phyloP scores from a whole-genome alignment of 75 land plant genomes.

The Cupressus sempervirens region DNA sequence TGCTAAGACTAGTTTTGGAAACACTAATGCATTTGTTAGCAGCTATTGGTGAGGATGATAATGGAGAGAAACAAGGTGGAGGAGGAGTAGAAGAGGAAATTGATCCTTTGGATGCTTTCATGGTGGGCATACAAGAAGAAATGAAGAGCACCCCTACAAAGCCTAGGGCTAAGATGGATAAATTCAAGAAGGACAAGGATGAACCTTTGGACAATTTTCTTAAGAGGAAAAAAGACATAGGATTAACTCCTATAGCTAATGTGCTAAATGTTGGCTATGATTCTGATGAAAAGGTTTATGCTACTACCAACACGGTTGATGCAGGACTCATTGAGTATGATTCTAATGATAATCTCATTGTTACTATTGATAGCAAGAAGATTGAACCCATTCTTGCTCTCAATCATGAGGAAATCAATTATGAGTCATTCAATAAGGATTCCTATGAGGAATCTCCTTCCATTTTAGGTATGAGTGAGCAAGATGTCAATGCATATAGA shows the following conservation, averaged over 20 bases:
- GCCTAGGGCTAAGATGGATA: constrained; percentile 47
- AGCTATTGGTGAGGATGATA: neutral
- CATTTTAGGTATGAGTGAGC: constrained; percentile 91
- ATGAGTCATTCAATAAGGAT: constrained; percentile 85
- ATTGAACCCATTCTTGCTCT: constrained; percentile 85
- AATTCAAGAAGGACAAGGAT: constrained; percentile 73
- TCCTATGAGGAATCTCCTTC: constrained; percentile 85
- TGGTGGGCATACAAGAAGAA: constrained; percentile 95
- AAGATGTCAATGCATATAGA: constrained; percentile 67
- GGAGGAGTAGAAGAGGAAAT: constrained; percentile 54
- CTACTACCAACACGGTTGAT: constrained; percentile 98
- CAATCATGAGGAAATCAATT: constrained; percentile 76
- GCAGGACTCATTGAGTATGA: constrained; percentile 91
- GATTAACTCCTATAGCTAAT: constrained; percentile 78
- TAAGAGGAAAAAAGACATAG: constrained; percentile 75
- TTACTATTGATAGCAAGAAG: constrained; percentile 64
- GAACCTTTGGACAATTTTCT: constrained; percentile 94
- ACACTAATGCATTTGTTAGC: too few relatives aligned
- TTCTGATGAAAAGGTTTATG: constrained; percentile 98
- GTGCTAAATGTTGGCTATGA: constrained; percentile 92
- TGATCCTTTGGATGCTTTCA: constrained; percentile 97
- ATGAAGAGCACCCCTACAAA: constrained; percentile 39
- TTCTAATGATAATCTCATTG: constrained; percentile 86
- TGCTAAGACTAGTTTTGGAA: too few relatives aligned
- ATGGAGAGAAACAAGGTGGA: neutral